phyloP scores from a whole-genome alignment of 176 grass and related monocot species.

The Chrysopogon serrulatus region DNA sequence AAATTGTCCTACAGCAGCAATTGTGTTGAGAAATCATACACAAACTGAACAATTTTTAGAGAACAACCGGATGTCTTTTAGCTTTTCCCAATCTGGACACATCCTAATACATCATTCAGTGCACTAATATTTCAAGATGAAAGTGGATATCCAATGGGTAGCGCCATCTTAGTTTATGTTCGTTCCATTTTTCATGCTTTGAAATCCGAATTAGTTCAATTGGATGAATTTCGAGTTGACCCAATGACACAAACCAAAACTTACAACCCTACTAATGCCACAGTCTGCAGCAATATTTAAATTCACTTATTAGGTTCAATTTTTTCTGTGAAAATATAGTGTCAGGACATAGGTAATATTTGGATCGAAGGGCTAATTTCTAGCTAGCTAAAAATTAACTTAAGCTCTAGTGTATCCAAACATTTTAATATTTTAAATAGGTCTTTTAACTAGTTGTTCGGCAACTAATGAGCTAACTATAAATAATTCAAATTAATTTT shows the following conservation, averaged over 20 bases:
- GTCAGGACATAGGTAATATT: too few species aligned
- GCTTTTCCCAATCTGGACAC: neutral
- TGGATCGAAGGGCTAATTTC: too few species aligned
- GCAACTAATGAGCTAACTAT: too few species aligned
- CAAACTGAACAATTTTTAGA: neutral
- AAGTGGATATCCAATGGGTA: neutral
- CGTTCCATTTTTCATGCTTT: neutral
- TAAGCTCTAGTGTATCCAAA: too few species aligned
- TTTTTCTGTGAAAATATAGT: neutral
- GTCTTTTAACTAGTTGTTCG: too few species aligned
- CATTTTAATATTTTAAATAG: too few species aligned
- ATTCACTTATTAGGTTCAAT: neutral
- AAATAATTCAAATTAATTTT: too few species aligned
- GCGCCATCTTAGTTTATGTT: too few species aligned
- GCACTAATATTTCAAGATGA: too few species aligned
- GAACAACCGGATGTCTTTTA: neutral
- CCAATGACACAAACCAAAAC: neutral
- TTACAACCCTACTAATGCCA: neutral
- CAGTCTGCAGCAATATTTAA: neutral
- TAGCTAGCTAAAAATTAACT: too few species aligned
- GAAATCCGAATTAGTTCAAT: neutral
- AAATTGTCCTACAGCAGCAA: neutral
- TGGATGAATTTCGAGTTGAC: neutral
- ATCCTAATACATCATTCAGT: neutral
- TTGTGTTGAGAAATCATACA: neutral